A percentile compares a stretch with the other conserved stretches of the same genome.
phyloP scores from a whole-genome alignment of 2,329 filamentous ascomycete species.

The Dothideomycetidae sp. region DNA sequence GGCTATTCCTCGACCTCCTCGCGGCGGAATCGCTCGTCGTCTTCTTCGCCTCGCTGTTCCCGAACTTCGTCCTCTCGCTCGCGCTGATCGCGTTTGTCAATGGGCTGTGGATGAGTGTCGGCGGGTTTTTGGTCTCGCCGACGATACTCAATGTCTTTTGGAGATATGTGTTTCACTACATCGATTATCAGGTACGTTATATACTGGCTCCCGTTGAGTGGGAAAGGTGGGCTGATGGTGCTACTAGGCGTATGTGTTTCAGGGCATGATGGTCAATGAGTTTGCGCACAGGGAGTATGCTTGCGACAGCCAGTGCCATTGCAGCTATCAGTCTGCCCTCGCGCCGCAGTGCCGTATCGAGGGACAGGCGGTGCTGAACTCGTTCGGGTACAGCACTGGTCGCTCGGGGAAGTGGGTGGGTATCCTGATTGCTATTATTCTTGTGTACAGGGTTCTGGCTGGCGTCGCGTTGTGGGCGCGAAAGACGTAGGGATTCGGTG shows the following conservation, averaged over 20 bases:
- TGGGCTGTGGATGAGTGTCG: constrained; percentile 74
- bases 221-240: background rate
- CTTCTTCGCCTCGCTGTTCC: constrained; percentile 54
- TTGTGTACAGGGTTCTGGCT: constrained; percentile 4
- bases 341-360: constrained; percentile 49
- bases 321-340: constrained; percentile 52
- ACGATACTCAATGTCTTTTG: constrained; percentile 64
- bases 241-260: constrained; percentile 60
- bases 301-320: constrained; percentile 43
- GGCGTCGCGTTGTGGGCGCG: too few species aligned
- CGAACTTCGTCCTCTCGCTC: constrained; percentile 63
- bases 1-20: constrained; percentile 71
- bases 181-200: constrained; percentile 53
- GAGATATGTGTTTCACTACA: constrained; percentile 74
- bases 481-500: too few species aligned
- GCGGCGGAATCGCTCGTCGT: constrained; percentile 73
- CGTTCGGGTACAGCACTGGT: constrained; percentile 50
- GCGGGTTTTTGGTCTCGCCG: constrained; percentile 63
- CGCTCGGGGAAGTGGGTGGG: constrained; percentile 9
- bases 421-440: constrained; percentile 11
- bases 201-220: background rate
- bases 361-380: constrained; percentile 50
- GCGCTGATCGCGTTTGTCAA: constrained; percentile 72
- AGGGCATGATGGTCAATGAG: constrained; percentile 86
- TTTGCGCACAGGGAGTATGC: constrained; percentile 48